Base-by-base conservation (phyloP, 1,284 basidiomycete genomes). In the Chondrostereum purpureum region DNA sequence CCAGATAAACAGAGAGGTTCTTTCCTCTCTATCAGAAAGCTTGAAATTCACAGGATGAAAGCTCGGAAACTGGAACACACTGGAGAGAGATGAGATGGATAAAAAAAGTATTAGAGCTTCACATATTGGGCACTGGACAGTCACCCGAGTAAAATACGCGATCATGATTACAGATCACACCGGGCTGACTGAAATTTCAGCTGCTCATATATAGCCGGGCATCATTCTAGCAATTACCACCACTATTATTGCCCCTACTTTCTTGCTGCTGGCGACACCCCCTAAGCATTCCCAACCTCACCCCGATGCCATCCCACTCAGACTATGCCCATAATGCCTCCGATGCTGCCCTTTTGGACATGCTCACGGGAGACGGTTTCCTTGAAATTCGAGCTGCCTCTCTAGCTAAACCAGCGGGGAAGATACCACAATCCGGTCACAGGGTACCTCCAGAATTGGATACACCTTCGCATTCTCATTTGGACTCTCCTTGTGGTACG, bases 361-460 rank as follows among this genome's bases (percentile, higher is more conserved):
- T 67, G 5, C 45, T 75, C 39, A 66, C 70, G 13, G 65, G 64
- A 1, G 62, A 70, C 17, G 54, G 54, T 18, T 57, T 55, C 12
- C 59, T 63, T 20, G 50, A 42, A 4, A n/a, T 36, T n/a, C 49
- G 44, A 48, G 39, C 49, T 36, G 43, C 47, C 42, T 42, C 40
- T 18, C 48, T 31, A 31, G 27, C 27, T n/a, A n/a, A 31, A 31
- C 27, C 27, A 8, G 8, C n/a, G n/a, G 27, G 27, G 27, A 31
- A 31, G 27, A 31, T n/a, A 53, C n/a, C n/a, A n/a, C n/a, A n/a
- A n/a, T 38, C 54, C 62, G 39, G 58, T 67, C 23, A 75, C 76
- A 55, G 64, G 67, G 42, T 68, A 70, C 34, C 64, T 80, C 4
- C 72, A 80, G 48, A 71, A 79, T 44, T 47, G 72, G 18, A 67